These are phyloP conservation scores for Paraphysoderma sedebokerense DNA, from an alignment of 371 early-diverging fungal species.

Conservation along the genomic window DNA sequence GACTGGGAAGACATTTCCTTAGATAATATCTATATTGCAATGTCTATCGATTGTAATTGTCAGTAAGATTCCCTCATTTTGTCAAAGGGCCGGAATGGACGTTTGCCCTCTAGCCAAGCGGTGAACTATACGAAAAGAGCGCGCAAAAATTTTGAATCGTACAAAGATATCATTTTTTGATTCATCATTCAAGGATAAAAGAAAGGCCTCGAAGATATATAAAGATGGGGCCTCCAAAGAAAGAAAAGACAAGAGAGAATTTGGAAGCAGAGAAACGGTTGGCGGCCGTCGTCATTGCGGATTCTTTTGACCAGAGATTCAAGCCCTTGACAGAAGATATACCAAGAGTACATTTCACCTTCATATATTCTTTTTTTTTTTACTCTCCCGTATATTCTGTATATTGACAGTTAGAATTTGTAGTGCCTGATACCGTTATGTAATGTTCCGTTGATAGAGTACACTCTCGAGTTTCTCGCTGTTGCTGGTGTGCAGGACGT, in stretches of 20 bases:
- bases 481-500: constrained; percentile 69
- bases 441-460: constrained; percentile 88
- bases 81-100: too few relatives aligned
- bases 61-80: too few relatives aligned
- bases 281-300: constrained; percentile 85
- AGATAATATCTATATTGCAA: too few relatives aligned
- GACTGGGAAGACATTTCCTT: too few relatives aligned
- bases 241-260: not conserved
- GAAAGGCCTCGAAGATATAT: too few relatives aligned
- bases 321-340: constrained; percentile 69
- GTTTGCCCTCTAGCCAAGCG: too few relatives aligned
- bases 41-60: too few relatives aligned
- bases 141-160: too few relatives aligned
- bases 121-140: too few relatives aligned
- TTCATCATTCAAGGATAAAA: too few relatives aligned
- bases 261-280: constrained; percentile 12
- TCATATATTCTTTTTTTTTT: constrained; percentile 1
- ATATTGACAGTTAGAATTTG: not conserved
- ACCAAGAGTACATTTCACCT: constrained; percentile 43
- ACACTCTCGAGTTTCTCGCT: constrained; percentile 78
- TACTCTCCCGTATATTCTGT: not conserved
- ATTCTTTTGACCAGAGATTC: constrained; percentile 74
- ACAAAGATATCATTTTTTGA: too few relatives aligned
- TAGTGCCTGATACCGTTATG: constrained; percentile 84
- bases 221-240: too few relatives aligned